Base-by-base conservation (phyloP, 129 eudicot species). In the Silybum marianum region DNA sequence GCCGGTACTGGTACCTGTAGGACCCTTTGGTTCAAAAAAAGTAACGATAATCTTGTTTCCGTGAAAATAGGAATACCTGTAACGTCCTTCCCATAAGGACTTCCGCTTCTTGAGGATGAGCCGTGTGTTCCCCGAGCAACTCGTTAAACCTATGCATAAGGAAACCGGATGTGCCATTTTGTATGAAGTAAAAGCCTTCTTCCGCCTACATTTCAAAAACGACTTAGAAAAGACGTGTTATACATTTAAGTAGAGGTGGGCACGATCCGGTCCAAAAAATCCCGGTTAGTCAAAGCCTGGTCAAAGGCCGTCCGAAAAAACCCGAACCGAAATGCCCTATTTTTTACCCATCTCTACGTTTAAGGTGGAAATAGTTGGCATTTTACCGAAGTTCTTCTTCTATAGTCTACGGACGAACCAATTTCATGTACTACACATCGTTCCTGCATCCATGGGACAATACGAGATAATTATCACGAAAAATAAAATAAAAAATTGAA, bases 1-100 rank as follows among this genome's bases (percentile, higher is more conserved):
- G n/a, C n/a, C n/a, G n/a, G n/a, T n/a, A n/a, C n/a, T n/a, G n/a
- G n/a, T n/a, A n/a, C n/a, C n/a, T n/a, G 6, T 32, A 32, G 6
- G 36, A 32, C 36, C 36, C 6, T 32, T 32, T 54, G 22, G 63
- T 18, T 22, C 63, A 16, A 51, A 16, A 58, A 58, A 18, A 18
- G n/a, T n/a, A 58, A n/a, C n/a, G 66, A 58, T 18, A n/a, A n/a
- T 18, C 1, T 6, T 58, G 66, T n/a, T 58, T 58, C 23, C 0
- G 3, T 2, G 0, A 58, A 5, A 58, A 58, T 30, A 28, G 10
- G 68, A 83, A 63, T 85, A 94, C 98, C 92, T 86, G 86, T 36
- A 94, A 85, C 65, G 82, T 94, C 81, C 98, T 94, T 74, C 98
- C 98, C 98, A 94, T 94, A 66, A 92, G 91, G 74, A 94, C 91